These are phyloP conservation scores for Aureobasidium uvarum DNA, from an alignment of 2,329 filamentous ascomycete genomes.

Conservation along the genomic window DNA sequence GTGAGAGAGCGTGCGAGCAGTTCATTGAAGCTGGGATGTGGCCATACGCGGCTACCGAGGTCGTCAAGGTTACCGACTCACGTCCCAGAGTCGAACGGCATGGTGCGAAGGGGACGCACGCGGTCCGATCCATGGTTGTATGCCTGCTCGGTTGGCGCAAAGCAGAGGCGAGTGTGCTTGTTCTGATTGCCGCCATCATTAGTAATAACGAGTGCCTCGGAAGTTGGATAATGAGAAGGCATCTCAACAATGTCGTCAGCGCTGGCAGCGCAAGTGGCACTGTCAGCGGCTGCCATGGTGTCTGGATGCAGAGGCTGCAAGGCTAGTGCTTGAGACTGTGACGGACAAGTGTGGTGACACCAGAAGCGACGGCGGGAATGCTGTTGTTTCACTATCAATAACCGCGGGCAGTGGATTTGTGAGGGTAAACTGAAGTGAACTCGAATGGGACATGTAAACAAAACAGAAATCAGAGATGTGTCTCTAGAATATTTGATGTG, in stretches of 20 bases:
- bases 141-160: background rate
- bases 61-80: conserved; percentile 11
- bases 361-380: background rate
- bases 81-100: conserved; percentile 1
- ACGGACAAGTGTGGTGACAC: background rate
- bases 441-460: background rate
- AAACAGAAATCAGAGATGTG: background rate
- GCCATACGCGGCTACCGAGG: conserved; percentile 8
- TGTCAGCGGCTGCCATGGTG: background rate
- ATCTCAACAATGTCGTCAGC: background rate
- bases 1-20: background rate
- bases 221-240: no score
- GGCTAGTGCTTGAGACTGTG: background rate
- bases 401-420: background rate
- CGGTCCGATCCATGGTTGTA: conserved; percentile 15
- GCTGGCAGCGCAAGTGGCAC: background rate
- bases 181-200: background rate
- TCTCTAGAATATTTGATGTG: background rate
- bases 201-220: no score
- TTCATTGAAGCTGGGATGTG: conserved; percentile 11
- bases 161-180: background rate
- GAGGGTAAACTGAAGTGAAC: background rate
- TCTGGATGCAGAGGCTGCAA: background rate
- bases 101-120: background rate
- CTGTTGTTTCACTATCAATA: background rate